Conservation (phyloP, 306 rosid species). For the Phaseolus lunatus region DNA sequence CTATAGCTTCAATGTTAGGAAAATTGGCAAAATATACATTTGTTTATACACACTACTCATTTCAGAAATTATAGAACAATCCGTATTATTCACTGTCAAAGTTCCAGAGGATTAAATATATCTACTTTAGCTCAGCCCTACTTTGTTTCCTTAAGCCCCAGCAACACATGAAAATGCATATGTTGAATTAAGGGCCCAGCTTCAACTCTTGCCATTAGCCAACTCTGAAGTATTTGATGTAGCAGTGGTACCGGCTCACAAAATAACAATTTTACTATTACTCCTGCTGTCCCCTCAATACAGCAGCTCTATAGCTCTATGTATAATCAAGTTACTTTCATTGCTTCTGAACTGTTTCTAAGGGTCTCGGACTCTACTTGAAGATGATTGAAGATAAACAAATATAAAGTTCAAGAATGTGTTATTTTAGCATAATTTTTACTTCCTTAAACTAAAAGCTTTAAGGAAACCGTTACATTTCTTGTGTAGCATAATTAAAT, state of each 20-base stretch:
- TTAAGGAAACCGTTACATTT: constrained; percentile 2
- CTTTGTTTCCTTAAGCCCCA: constrained; percentile 15
- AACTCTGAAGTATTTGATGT: background rate
- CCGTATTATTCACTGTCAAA: background rate
- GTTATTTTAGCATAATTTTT: background rate
- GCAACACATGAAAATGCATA: background rate
- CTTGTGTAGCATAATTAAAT: background rate
- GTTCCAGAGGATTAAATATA: constrained; percentile 10
- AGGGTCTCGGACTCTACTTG: background rate
- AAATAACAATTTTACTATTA: background rate
- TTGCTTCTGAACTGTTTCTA: background rate
- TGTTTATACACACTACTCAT: constrained; percentile 18
- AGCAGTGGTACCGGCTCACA: background rate
- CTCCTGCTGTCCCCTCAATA: background rate
- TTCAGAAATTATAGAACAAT: background rate
- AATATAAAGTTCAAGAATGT: background rate
- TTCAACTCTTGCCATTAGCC: background rate
- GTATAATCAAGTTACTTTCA: background rate
- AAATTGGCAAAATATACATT: background rate
- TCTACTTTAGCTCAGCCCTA: constrained; percentile 3
- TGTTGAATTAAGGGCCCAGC: constrained; percentile 1
- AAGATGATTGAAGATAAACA: background rate
- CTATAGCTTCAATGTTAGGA: background rate
- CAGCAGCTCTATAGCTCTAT: background rate
- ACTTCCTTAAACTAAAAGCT: constrained; percentile 22